These are phyloP conservation scores for Ganoderma multipileum DNA, from an alignment of 1,284 basidiomycete genomes.

Conservation along the genomic window DNA sequence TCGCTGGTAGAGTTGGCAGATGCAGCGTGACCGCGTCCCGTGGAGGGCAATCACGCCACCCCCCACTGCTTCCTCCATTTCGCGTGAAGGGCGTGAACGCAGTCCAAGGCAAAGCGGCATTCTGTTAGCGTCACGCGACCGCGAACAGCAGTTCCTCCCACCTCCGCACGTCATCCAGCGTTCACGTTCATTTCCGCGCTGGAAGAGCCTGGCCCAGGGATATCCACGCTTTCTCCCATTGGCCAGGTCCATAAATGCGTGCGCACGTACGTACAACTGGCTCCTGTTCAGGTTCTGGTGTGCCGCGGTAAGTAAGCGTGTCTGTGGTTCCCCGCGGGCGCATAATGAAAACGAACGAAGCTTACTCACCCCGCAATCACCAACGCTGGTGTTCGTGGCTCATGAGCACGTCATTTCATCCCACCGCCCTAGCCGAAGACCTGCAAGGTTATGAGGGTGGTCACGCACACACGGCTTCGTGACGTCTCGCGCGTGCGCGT, in stretches of 20 bases:
- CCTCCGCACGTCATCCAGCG: background rate
- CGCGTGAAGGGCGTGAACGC: background rate
- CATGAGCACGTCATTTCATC: background rate
- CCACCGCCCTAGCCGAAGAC: background rate
- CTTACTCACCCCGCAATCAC: background rate
- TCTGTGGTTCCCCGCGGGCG: background rate
- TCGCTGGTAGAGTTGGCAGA: background rate
- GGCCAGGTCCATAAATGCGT: background rate
- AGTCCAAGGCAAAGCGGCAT: background rate
- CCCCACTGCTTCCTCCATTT: background rate
- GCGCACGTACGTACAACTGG: background rate
- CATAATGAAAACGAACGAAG: background rate
- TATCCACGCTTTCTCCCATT: background rate
- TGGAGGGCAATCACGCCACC: background rate
- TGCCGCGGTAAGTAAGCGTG: background rate
- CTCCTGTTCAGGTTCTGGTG: background rate
- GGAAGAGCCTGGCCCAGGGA: background rate
- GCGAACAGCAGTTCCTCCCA: background rate
- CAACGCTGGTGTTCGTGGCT: background rate
- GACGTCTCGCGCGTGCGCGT: background rate
- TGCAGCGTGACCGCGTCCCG: background rate
- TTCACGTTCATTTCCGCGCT: conserved; percentile 7
- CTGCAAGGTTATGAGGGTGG: background rate
- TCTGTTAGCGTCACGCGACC: conserved; percentile 1
- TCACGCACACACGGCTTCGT: conserved; percentile 1